A percentile compares a stretch with the other conserved stretches of the same genome.
Evolutionary conservation across 164 flowering plant species (phyloP).

Genomic region (Malania oleifera): DNA sequence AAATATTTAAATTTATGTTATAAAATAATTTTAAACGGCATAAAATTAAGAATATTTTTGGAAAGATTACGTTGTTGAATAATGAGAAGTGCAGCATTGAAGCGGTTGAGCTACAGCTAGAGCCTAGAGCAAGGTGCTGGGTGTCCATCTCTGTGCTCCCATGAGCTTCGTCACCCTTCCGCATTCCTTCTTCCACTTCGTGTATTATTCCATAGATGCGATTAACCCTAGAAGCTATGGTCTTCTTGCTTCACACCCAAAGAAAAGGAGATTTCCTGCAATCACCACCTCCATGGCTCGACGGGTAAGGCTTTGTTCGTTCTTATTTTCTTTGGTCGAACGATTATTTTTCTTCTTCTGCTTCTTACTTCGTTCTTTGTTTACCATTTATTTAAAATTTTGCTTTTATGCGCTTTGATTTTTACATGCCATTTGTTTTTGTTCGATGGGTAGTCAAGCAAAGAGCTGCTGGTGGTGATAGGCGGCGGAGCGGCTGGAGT

Average conservation of each 20-base stretch:
- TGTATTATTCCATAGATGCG: conserved; percentile 1
- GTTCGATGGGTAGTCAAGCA: conserved; percentile 24
- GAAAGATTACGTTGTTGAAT: no score
- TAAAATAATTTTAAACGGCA: no score
- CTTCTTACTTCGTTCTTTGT: not conserved
- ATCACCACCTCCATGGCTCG: conserved; percentile 16
- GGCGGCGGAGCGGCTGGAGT: conserved; percentile 91
- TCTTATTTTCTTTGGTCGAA: no score
- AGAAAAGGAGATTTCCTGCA: conserved; percentile 11
- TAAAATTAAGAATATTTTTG: no score
- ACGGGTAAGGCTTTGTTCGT: conserved; percentile 19
- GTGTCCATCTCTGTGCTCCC: no score
- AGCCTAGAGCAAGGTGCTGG: no score
- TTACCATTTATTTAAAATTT: not conserved
- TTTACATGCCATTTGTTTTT: not conserved
- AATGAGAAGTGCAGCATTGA: no score
- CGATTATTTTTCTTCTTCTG: not conserved
- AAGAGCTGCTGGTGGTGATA: conserved; percentile 65
- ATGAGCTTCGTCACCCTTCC: conserved; percentile 23
- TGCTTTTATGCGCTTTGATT: not conserved
- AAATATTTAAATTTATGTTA: no score
- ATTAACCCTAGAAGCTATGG: not conserved
- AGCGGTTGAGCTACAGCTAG: no score
- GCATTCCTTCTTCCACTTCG: conserved; percentile 13
- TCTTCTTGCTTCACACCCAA: conserved; percentile 5